Evolutionary conservation across 768 basidiomycete genomes (phyloP).

Genomic region (Pisolithus orientalis): DNA sequence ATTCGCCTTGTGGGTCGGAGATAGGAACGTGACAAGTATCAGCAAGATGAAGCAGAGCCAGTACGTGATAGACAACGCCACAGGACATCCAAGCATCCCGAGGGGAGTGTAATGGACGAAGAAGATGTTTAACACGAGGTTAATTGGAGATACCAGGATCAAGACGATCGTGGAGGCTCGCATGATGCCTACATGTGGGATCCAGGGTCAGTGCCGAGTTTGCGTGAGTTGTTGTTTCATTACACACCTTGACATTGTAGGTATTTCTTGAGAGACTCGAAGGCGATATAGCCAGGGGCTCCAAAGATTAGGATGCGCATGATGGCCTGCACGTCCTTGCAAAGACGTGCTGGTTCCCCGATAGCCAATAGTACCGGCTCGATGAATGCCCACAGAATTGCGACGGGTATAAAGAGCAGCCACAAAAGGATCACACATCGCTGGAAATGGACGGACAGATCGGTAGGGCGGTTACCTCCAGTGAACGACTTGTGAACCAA

Average conservation of each 20-base stretch:
- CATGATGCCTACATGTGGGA: slow-evolving; percentile 55
- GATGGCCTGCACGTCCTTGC: slow-evolving; percentile 56
- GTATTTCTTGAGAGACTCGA: slow-evolving; percentile 75
- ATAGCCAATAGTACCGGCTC: slow-evolving; percentile 56
- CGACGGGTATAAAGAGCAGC: slow-evolving; percentile 57
- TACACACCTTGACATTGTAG: slow-evolving; percentile 67
- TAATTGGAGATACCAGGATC: slow-evolving; percentile 58
- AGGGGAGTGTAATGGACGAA: slow-evolving; percentile 62
- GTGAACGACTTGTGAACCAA: slow-evolving; percentile 77
- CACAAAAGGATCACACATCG: slow-evolving; percentile 62
- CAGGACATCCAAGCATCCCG: slow-evolving; percentile 59
- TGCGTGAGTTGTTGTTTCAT: background rate
- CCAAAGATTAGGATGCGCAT: slow-evolving; percentile 58
- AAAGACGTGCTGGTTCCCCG: slow-evolving; percentile 54
- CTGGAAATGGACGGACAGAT: slow-evolving; percentile 67
- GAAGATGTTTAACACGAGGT: slow-evolving; percentile 50
- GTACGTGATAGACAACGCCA: slow-evolving; percentile 63
- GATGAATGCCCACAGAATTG: slow-evolving; percentile 56
- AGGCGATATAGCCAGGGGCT: slow-evolving; percentile 69
- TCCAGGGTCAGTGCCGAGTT: background rate
- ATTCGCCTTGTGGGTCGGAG: slow-evolving; percentile 48
- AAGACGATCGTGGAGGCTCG: slow-evolving; percentile 61
- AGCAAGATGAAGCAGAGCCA: slow-evolving; percentile 61
- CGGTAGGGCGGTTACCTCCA: slow-evolving; percentile 50
- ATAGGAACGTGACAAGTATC: slow-evolving; percentile 41